Conservation (phyloP, 805 yeast genomes). For the Millerago galiae region DNA sequence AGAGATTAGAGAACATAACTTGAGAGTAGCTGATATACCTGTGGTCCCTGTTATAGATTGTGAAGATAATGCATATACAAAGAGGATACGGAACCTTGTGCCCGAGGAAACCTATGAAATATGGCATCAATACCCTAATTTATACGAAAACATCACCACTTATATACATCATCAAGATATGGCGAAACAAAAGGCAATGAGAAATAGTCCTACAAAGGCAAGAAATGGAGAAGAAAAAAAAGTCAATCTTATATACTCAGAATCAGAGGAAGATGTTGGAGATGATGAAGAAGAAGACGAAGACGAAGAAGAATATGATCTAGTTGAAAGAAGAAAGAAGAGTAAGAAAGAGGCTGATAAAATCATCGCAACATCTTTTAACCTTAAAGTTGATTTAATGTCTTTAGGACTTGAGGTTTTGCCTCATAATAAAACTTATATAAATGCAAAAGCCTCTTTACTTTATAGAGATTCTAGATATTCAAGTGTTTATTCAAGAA, state of each 20-base stretch:
- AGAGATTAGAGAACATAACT: neutral
- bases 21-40: no score
- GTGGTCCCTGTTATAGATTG: neutral
- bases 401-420: no score
- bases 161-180: neutral
- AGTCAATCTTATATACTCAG: neutral
- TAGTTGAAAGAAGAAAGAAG: neutral
- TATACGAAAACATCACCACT: constrained; percentile 8
- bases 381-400: no score
- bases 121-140: constrained; percentile 15
- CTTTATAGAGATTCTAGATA: neutral
- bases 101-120: constrained; percentile 21
- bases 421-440: no score
- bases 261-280: constrained; percentile 13
- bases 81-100: constrained; percentile 1
- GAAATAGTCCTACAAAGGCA: no score
- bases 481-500: constrained; percentile 3
- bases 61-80: neutral
- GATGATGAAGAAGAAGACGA: constrained; percentile 4
- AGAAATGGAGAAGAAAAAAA: neutral
- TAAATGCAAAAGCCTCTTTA: no score
- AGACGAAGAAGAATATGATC: neutral
- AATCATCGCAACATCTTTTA: no score
- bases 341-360: neutral
- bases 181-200: no score